Percentiles rank a stretch among this genome's conserved stretches.
Conservation (phyloP, 805 yeast species). For the Jamesozyma lodderae region DNA sequence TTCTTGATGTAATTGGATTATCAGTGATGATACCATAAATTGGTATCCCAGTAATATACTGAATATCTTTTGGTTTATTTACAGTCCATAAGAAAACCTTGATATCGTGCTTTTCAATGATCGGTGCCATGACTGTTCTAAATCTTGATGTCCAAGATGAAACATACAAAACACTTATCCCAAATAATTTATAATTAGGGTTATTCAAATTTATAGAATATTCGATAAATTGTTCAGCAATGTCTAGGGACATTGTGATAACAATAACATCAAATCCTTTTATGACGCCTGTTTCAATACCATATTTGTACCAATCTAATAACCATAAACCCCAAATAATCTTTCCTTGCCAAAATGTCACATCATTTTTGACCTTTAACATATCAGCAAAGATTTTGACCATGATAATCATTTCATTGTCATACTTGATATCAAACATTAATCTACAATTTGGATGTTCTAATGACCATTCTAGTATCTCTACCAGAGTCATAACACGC, state of each 20-base stretch:
- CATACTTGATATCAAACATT: constrained; percentile 46
- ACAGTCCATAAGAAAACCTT: constrained; percentile 46
- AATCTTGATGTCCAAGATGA: constrained; percentile 39
- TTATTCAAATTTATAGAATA: constrained; percentile 33
- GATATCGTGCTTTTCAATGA: constrained; percentile 27
- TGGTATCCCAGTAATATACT: constrained; percentile 23
- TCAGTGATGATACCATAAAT: constrained; percentile 28
- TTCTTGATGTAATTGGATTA: constrained; percentile 19
- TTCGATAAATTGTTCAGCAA: constrained; percentile 27
- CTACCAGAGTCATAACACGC: constrained; percentile 35
- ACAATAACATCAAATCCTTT: constrained; percentile 30
- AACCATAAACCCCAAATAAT: constrained; percentile 48
- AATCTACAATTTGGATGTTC: constrained; percentile 29
- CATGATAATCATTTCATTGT: constrained; percentile 37
- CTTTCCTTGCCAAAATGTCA: constrained; percentile 36
- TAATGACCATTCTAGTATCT: constrained; percentile 34
- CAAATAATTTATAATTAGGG: constrained; percentile 43
- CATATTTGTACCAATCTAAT: constrained; percentile 37
- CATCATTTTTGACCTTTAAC: constrained; percentile 32
- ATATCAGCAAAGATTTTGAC: constrained; percentile 33
- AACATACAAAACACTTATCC: constrained; percentile 42
- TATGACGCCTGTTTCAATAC: constrained; percentile 33
- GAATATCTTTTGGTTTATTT: constrained; percentile 31
- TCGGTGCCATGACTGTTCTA: constrained; percentile 21
- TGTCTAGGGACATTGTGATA: constrained; percentile 29